Evolutionary conservation across 352 stramenopile species (phyloP).

Genomic region (Chrysophaeum taylorii): DNA sequence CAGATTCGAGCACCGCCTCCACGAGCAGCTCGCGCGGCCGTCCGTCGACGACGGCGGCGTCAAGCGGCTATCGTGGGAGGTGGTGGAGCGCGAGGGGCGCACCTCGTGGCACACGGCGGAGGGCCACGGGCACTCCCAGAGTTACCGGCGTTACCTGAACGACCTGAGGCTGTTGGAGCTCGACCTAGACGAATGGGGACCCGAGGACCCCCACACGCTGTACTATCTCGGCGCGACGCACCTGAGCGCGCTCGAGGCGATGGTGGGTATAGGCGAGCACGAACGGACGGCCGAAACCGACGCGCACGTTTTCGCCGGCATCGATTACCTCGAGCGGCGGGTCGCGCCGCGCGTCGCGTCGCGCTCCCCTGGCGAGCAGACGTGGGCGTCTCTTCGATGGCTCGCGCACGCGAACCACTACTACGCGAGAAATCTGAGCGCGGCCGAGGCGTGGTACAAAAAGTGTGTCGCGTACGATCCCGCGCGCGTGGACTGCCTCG

Average conservation of each 20-base stretch:
- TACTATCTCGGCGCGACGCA: constrained; percentile 32
- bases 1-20: constrained; percentile 28
- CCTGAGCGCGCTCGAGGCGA: constrained; percentile 15
- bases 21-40: constrained; percentile 14
- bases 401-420: constrained; percentile 30
- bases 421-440: constrained; percentile 20
- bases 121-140: constrained; percentile 2
- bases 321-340: background rate
- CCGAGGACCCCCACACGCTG: constrained; percentile 31
- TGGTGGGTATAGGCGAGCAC: constrained; percentile 20
- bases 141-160: constrained; percentile 22
- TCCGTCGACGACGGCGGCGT: background rate
- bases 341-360: background rate
- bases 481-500: constrained; percentile 27
- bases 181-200: constrained; percentile 27
- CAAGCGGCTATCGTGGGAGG: constrained; percentile 4
- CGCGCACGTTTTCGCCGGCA: background rate
- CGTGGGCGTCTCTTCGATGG: constrained; percentile 27
- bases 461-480: constrained; percentile 29
- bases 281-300: constrained; percentile 20
- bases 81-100: constrained; percentile 14
- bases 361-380: background rate
- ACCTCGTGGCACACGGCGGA: constrained; percentile 18
- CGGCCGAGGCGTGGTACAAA: constrained; percentile 21
- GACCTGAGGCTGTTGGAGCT: constrained; percentile 25